Base-by-base conservation (phyloP, 2,329 filamentous ascomycete species). In the Teratosphaeriaceae sp. region DNA sequence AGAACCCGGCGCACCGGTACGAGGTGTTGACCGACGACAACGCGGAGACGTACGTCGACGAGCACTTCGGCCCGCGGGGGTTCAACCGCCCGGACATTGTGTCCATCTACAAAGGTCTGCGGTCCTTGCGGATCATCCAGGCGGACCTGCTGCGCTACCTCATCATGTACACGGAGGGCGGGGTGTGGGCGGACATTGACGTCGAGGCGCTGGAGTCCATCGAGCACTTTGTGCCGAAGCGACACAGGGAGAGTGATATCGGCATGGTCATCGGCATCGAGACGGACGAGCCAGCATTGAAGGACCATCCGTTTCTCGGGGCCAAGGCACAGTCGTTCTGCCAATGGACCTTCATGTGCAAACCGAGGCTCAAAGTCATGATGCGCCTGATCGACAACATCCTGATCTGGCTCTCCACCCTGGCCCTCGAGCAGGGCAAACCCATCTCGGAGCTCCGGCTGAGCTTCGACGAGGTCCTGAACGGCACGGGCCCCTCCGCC, bases 291-390 rank as follows among this genome's bases (percentile, higher is more conserved):
- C 82, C 82, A 0, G 72, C 78, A 7, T 85, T 78, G 63, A 67
- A 65, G 15, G 64, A 78, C 38, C 82, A 85, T 57, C 72, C 77
- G 1, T 79, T 85, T 23, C 68, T 85, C 0, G 82, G 82, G 12
- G 72, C 72, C 38, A 85, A 85, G 63, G 84, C 77, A 26, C 69
- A 72, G 51, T 85, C 81, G 0, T 85, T 86, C 59, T 85, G 82
- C 59, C 82, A 85, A 56, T 86, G 82, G 82, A 85, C 82, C 0
- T 84, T 85, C 55, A 81, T 84, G 67, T 76, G 76, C 53, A 83
- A 84, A 57, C 80, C 82, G 1, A 68, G 71, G 15, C 73, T 80
- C 20, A 79, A 80, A 1, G 79, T 85, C 43, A 84, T 86, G 79
- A 68, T 85, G 60, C 67, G 68, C 23, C 70, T 86, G 3, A 75